These are phyloP conservation scores for Cydonia oblonga DNA, from an alignment of 331 rosid species.

Conservation along the genomic window DNA sequence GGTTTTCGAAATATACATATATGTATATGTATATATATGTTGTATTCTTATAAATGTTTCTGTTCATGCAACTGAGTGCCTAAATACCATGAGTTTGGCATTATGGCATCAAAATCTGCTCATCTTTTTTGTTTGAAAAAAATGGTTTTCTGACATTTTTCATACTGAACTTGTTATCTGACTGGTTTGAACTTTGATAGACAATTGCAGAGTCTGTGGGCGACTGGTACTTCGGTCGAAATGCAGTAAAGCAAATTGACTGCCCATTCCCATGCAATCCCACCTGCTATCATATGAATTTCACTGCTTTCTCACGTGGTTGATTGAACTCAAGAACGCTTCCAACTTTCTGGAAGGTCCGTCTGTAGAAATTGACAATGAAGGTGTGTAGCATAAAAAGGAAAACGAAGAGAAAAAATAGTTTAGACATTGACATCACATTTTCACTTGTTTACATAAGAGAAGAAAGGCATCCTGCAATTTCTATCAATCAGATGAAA, in stretches of 20 bases:
- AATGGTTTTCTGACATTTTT: not conserved
- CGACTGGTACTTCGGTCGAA: slow-evolving; percentile 65
- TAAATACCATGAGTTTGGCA: not conserved
- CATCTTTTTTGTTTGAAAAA: not conserved
- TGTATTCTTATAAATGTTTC: too few species aligned
- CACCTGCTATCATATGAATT: slow-evolving; percentile 46
- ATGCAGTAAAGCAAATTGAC: slow-evolving; percentile 49
- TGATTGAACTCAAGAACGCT: slow-evolving; percentile 3
- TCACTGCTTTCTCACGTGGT: slow-evolving; percentile 24
- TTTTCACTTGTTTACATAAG: too few species aligned
- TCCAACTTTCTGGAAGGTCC: not conserved
- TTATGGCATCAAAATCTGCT: not conserved
- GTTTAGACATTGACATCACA: not conserved
- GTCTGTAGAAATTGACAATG: not conserved
- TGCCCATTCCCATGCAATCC: slow-evolving; percentile 92
- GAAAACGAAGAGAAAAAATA: not conserved
- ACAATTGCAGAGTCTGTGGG: slow-evolving; percentile 85
- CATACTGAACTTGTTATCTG: not conserved
- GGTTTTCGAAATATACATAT: too few species aligned
- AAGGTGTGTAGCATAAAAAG: not conserved
- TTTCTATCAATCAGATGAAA: not conserved
- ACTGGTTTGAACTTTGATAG: slow-evolving; percentile 26
- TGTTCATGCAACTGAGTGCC: not conserved
- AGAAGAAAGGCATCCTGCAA: not conserved
- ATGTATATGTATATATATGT: too few species aligned